phyloP scores from a whole-genome alignment of 768 basidiomycete genomes.

The Tubosaeta sp. region DNA sequence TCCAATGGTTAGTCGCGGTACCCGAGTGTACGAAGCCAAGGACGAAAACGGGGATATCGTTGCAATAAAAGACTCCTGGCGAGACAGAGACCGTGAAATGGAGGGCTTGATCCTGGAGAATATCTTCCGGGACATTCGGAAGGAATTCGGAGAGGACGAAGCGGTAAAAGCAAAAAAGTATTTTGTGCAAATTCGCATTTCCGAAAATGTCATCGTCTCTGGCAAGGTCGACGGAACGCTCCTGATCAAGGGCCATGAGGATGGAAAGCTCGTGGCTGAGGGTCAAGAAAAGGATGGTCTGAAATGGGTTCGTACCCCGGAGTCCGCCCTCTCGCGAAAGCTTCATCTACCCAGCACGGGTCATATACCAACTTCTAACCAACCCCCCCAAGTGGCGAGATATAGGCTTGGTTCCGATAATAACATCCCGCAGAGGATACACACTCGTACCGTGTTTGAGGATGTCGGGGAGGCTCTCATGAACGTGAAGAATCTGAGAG shows the following conservation, averaged over 20 bases:
- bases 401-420: neutral
- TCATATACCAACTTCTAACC: too few species aligned
- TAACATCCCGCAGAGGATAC: neutral
- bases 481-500: neutral
- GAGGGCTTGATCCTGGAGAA: neutral
- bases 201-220: neutral
- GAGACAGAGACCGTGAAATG: neutral
- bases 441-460: neutral
- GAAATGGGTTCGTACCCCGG: neutral
- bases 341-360: too few species aligned
- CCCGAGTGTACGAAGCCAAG: slow-evolving; percentile 2
- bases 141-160: neutral
- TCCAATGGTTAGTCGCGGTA: neutral
- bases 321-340: neutral
- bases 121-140: neutral
- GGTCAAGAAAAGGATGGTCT: neutral
- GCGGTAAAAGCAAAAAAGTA: neutral
- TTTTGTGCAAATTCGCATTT: neutral
- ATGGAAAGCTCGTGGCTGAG: neutral
- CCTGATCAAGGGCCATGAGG: too few species aligned
- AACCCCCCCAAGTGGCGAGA: neutral
- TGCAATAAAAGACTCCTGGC: slow-evolving; percentile 10
- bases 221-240: neutral
- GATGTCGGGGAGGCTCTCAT: neutral
- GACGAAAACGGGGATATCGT: neutral